A percentile compares a stretch with the other conserved stretches of the same genome.
Evolutionary conservation across 768 basidiomycete species (phyloP).

Genomic region (Mycena galopus): DNA sequence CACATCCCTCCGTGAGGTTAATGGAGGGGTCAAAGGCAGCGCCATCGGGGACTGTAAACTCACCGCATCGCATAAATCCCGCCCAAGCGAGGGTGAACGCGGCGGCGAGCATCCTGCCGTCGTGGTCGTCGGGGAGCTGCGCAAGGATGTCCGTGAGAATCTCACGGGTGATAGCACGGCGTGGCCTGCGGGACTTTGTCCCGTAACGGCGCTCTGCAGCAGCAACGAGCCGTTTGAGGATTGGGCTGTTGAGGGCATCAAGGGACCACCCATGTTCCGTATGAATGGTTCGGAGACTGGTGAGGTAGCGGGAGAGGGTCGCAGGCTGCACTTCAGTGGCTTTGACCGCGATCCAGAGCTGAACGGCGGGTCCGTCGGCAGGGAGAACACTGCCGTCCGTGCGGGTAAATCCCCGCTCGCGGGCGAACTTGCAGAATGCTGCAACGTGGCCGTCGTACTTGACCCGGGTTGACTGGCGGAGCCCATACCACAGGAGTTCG

Average conservation of each 20-base stretch:
- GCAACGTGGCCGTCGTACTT: conserved; percentile 8
- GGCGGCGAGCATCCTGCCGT: no score
- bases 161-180: conserved; percentile 9
- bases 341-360: not conserved
- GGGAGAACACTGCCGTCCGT: conserved; percentile 16
- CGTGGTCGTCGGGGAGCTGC: no score
- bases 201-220: conserved; percentile 6
- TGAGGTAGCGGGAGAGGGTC: conserved; percentile 5
- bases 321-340: not conserved
- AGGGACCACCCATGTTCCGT: conserved; percentile 10
- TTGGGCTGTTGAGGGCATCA: conserved; percentile 9
- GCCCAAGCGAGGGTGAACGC: no score
- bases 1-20: no score
- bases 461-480: not conserved
- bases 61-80: no score
- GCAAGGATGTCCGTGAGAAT: conserved; percentile 24
- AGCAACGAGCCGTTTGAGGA: no score
- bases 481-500: conserved; percentile 1
- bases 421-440: not conserved
- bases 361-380: not conserved
- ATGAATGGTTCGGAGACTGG: conserved; percentile 17
- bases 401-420: not conserved
- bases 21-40: no score
- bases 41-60: no score
- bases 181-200: not conserved